Evolutionary conservation across 352 stramenopile genomes (phyloP).

Genomic region (Phytophthora brassicae): DNA sequence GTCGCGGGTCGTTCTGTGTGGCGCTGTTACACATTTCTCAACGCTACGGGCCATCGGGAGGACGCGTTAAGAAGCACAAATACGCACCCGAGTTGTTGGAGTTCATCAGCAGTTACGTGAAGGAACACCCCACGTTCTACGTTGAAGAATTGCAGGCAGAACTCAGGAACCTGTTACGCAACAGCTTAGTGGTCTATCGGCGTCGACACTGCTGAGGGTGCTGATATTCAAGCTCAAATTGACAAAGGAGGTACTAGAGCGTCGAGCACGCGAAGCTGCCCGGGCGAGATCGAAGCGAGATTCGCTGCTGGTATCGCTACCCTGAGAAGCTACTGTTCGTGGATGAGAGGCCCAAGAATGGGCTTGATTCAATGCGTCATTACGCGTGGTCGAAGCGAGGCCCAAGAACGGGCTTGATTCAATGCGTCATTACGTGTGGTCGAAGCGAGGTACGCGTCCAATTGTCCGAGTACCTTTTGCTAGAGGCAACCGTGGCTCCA

Average conservation of each 20-base stretch:
- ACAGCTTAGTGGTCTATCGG: not conserved
- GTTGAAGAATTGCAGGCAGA: not conserved
- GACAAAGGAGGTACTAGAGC: not conserved
- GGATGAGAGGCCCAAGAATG: not conserved
- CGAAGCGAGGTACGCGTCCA: not conserved
- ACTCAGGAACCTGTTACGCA: not conserved
- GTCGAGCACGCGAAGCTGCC: not conserved
- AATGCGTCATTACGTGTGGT: not conserved
- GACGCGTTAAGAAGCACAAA: not conserved
- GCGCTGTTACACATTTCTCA: not conserved
- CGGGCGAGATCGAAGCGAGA: not conserved
- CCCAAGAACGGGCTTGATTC: not conserved
- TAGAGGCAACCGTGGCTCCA: not conserved
- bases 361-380: not conserved
- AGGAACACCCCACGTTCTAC: not conserved
- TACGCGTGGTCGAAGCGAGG: not conserved
- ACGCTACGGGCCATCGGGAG: not conserved
- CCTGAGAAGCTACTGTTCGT: not conserved
- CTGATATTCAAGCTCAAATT: not conserved
- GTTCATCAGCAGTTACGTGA: not conserved
- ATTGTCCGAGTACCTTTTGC: not conserved
- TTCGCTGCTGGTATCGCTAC: not conserved
- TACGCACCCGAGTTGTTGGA: not conserved
- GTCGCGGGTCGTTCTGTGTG: not conserved
- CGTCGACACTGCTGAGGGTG: not conserved